phyloP scores from a whole-genome alignment of 352 stramenopile species.

The Phytophthora chlamydospora region DNA sequence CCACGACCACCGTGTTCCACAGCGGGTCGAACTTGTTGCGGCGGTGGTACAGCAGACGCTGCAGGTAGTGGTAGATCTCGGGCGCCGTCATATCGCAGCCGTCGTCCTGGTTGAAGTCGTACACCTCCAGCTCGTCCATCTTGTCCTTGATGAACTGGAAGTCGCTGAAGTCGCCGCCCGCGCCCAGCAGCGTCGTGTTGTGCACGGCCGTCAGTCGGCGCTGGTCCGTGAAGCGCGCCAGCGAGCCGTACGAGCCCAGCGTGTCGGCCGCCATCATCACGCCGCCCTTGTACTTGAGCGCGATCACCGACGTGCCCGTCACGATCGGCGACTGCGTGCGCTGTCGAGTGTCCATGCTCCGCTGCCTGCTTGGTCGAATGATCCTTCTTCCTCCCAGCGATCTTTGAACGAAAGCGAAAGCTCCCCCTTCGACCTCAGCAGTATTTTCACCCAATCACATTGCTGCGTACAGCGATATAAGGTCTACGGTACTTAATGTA shows the following conservation, averaged over 20 bases:
- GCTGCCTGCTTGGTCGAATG: conserved; percentile 36
- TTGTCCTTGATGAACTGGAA: conserved; percentile 97
- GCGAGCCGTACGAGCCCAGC: conserved; percentile 96
- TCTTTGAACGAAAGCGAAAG: conserved; percentile 38
- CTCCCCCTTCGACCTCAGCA: conserved; percentile 11
- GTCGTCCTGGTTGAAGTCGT: conserved; percentile 96
- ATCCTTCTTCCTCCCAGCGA: conserved; percentile 26
- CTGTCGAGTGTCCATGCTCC: conserved; percentile 67
- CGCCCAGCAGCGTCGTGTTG: conserved; percentile 95
- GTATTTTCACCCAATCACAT: too few species aligned
- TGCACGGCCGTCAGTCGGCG: conserved; percentile 87
- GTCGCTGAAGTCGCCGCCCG: conserved; percentile 97
- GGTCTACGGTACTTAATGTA: background rate
- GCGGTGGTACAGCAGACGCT: conserved; percentile 98
- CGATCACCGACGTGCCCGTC: conserved; percentile 98
- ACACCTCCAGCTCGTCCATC: conserved; percentile 93
- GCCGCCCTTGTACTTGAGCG: conserved; percentile 94
- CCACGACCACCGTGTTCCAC: conserved; percentile 98
- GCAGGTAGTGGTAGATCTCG: conserved; percentile 97
- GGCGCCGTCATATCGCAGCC: conserved; percentile 93
- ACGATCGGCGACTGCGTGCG: conserved; percentile 95
- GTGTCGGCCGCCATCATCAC: conserved; percentile 99
- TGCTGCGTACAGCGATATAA: too few species aligned
- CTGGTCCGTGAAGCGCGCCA: conserved; percentile 97
- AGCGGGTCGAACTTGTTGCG: conserved; percentile 99